Percentiles rank a stretch among this genome's conserved stretches.
phyloP scores from a whole-genome alignment of 495 filamentous ascomycete species.

The Podospora comata region DNA sequence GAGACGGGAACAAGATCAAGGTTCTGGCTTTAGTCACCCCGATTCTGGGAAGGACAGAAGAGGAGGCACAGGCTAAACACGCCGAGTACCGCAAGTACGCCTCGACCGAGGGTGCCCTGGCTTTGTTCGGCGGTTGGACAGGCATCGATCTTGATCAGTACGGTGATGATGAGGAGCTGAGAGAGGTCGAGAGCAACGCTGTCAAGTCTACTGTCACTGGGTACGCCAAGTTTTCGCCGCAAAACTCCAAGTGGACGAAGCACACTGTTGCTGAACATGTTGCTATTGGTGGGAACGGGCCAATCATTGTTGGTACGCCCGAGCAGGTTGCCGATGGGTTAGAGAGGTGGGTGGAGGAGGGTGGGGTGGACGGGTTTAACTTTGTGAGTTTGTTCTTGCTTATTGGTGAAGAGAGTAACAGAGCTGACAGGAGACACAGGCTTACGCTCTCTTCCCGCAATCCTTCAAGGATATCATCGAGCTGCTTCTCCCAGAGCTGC shows the following conservation, averaged over 20 bases:
- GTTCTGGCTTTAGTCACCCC: conserved; percentile 46
- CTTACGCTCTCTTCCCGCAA: conserved; percentile 58
- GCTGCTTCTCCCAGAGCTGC: conserved; percentile 57
- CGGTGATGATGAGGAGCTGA: conserved; percentile 55
- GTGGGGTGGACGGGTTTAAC: conserved; percentile 53
- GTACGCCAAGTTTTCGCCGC: conserved; percentile 37
- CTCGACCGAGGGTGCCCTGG: conserved; percentile 55
- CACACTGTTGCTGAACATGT: conserved; percentile 57
- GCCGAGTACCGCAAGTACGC: conserved; percentile 50
- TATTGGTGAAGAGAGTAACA: neutral
- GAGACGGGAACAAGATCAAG: conserved; percentile 52
- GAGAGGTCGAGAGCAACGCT: conserved; percentile 61
- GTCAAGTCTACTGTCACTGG: conserved; percentile 47
- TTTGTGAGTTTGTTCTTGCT: conserved; percentile 31
- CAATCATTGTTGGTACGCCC: conserved; percentile 47
- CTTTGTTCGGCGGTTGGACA: conserved; percentile 62
- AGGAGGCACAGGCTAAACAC: conserved; percentile 53
- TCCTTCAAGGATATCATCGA: conserved; percentile 64
- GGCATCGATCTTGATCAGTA: conserved; percentile 55
- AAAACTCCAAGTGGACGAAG: conserved; percentile 60
- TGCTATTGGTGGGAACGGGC: conserved; percentile 55
- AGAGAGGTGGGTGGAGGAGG: conserved; percentile 46
- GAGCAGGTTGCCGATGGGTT: conserved; percentile 50
- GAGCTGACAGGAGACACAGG: conserved; percentile 30
- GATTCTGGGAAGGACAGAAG: conserved; percentile 53